Evolutionary conservation across 768 basidiomycete genomes (phyloP).

Genomic region (Lactarius trivialis): DNA sequence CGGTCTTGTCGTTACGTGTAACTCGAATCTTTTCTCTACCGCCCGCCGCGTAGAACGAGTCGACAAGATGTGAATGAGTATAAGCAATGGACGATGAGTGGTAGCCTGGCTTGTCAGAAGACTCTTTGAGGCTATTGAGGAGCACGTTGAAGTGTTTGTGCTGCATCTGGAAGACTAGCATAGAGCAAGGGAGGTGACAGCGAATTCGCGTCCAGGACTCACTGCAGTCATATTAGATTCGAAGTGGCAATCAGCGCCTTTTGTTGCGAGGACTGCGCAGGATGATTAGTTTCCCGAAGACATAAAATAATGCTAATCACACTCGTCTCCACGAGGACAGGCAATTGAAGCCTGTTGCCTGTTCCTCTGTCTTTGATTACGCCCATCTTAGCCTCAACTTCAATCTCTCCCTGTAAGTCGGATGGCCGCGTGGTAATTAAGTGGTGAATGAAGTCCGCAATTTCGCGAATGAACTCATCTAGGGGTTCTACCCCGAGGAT

Average conservation of each 20-base stretch:
- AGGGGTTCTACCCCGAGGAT: constrained; percentile 86
- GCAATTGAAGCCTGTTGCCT: constrained; percentile 56
- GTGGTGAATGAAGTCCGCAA: constrained; percentile 84
- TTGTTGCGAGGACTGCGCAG: constrained; percentile 57
- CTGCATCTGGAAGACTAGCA: constrained; percentile 52
- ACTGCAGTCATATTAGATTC: constrained; percentile 92
- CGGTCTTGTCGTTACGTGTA: constrained; percentile 72
- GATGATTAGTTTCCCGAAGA: constrained; percentile 7
- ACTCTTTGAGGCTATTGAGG: constrained; percentile 73
- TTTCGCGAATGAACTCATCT: constrained; percentile 88
- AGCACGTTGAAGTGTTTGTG: constrained; percentile 82
- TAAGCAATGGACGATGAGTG: constrained; percentile 60
- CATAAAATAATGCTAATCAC: constrained; percentile 2
- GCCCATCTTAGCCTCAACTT: constrained; percentile 91
- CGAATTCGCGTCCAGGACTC: constrained; percentile 29
- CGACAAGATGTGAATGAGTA: constrained; percentile 69
- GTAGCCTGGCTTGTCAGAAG: constrained; percentile 46
- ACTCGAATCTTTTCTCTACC: constrained; percentile 66
- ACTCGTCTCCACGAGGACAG: constrained; percentile 83
- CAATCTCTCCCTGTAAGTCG: constrained; percentile 51
- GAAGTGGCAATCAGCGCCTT: constrained; percentile 61
- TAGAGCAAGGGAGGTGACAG: neutral
- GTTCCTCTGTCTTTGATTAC: constrained; percentile 52
- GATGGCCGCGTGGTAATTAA: constrained; percentile 50
- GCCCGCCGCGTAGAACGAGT: constrained; percentile 61